phyloP scores from a whole-genome alignment of 2,329 filamentous ascomycete species.

The Hypoxylon rubiginosum region DNA sequence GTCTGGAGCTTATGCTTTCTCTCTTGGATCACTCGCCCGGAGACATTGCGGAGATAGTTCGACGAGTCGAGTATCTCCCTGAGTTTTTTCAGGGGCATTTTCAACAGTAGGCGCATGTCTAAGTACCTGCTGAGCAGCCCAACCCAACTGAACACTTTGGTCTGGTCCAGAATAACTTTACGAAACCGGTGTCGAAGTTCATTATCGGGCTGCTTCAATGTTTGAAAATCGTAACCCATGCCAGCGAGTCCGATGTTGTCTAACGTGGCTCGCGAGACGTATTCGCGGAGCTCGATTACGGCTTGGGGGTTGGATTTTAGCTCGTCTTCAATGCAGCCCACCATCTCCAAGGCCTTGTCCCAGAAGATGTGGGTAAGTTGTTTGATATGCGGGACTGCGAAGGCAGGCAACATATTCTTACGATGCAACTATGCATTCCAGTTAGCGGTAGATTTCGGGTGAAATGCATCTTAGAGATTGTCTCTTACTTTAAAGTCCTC shows the following conservation, averaged over 20 bases:
- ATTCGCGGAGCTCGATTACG: constrained; percentile 28
- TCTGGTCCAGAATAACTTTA: constrained; percentile 1
- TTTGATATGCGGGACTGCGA: constrained; percentile 41
- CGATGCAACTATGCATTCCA: not conserved
- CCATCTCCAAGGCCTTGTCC: constrained; percentile 38
- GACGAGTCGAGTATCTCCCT: not conserved
- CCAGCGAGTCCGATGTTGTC: constrained; percentile 10
- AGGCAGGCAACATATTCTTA: constrained; percentile 33
- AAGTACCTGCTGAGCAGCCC: constrained; percentile 1
- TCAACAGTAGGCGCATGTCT: not conserved
- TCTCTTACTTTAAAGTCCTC: constrained; percentile 1
- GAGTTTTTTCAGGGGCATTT: not conserved
- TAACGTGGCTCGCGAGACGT: constrained; percentile 27
- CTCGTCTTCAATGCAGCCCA: not conserved
- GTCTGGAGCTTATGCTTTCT: constrained; percentile 24
- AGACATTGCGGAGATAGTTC: not conserved
- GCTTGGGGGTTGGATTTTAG: constrained; percentile 29
- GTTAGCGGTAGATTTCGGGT: not conserved
- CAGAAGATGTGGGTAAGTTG: constrained; percentile 43
- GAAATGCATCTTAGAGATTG: not conserved
- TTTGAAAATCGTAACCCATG: not conserved
- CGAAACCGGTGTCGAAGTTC: not conserved
- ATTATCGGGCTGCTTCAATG: constrained; percentile 1
- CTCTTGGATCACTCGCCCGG: not conserved
- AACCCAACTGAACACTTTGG: constrained; percentile 1